Base-by-base conservation (phyloP, 2,329 filamentous ascomycete species). In the Sporothrix sp. region DNA sequence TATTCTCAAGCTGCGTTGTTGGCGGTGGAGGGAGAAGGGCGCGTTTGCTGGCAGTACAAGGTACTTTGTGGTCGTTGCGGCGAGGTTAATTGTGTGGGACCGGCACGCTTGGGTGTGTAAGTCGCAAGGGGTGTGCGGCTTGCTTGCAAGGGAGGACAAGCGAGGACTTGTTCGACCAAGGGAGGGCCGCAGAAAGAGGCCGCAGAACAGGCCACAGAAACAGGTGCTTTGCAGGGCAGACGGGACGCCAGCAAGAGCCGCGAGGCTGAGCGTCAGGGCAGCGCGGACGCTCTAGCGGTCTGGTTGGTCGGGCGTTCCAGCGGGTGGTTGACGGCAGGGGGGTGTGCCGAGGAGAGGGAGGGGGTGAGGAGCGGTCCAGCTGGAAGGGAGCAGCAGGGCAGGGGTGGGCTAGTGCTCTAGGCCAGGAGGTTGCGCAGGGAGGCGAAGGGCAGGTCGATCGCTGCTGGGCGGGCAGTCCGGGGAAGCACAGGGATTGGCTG, bases 241-340 rank as follows among this genome's bases (percentile, higher is more conserved):
- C n/a, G 16, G 28, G 28, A 28, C 5, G 25, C 25, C 5, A 10
- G 20, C 20, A 28, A 44, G 39, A 47, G 36, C 48, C 54, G 55
- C 57, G 56, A 58, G 57, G 57, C 57, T 58, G 57, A 58, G 55
- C 48, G 16, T 25, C 18, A 13, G 11, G 11, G 11, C 30, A 4
- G 13, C 18, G 27, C 18, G 37, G 14, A 21, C 14, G 43, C 11
- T 33, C 16, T 37, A 36, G n/a, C 48, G 27, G 45, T 18, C 20
- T 42, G 43, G 25, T 27, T 45, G 30, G 43, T 45, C 30, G 43
- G 43, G 52, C 48, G 52, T 56, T 36, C 55, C 53, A 54, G 52
- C 21, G 36, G 51, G 51, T 48, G 55, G 55, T 53, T 53, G 55
- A 55, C 43, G 42, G 37, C 16, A 37, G 42, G 52, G 48, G 39